Percentiles rank a stretch among this genome's conserved stretches.
phyloP scores from a whole-genome alignment of 306 rosid genomes.

The Psophocarpus tetragonolobus region DNA sequence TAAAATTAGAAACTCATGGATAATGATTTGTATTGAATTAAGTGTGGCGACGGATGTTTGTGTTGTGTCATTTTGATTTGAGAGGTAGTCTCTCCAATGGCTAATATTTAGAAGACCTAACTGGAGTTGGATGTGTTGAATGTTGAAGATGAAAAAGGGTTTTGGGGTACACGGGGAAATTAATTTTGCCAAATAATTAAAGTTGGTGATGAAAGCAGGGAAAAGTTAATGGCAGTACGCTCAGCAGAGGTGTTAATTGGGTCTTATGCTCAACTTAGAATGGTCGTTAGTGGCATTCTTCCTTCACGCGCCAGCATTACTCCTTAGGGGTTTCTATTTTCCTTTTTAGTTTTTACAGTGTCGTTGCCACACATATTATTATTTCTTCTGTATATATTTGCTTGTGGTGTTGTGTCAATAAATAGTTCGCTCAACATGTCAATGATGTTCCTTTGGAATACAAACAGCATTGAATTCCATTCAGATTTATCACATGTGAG shows the following conservation, averaged over 20 bases:
- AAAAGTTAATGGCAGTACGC: constrained; percentile 10
- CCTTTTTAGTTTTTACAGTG: neutral
- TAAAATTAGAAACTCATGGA: neutral
- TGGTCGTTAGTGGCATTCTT: constrained; percentile 32
- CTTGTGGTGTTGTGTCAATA: constrained; percentile 55
- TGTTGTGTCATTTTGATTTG: neutral
- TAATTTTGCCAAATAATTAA: constrained; percentile 3
- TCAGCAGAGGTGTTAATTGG: constrained; percentile 33
- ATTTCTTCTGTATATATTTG: neutral
- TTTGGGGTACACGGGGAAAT: neutral
- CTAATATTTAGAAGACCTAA: neutral
- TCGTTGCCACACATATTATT: neutral
- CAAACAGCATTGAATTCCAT: constrained; percentile 42
- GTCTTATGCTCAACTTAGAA: constrained; percentile 32
- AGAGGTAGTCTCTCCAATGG: neutral
- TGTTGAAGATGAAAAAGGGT: too few relatives aligned
- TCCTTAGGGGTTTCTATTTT: neutral
- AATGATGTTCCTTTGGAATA: constrained; percentile 59
- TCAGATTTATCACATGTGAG: constrained; percentile 54
- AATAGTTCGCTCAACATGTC: constrained; percentile 52
- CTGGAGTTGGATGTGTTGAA: too few relatives aligned
- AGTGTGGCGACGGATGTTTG: neutral
- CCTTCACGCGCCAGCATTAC: constrained; percentile 38
- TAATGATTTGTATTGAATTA: too few relatives aligned
- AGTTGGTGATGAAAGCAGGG: neutral